phyloP scores from a whole-genome alignment of 148 eudicot species.

The Persicaria tinctoria region DNA sequence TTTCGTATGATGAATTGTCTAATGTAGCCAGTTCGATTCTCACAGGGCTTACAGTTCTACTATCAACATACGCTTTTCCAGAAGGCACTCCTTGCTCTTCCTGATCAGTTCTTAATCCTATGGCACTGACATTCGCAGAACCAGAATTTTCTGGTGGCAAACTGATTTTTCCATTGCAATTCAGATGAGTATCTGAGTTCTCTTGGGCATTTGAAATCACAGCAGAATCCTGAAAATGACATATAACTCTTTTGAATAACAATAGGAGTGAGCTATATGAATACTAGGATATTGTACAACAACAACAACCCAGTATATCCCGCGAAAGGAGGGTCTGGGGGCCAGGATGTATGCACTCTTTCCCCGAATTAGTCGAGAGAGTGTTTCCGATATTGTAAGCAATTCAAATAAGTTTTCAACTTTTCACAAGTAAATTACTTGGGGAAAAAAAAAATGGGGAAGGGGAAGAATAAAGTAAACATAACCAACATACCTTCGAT shows the following conservation, averaged over 20 bases:
- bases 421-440: neutral
- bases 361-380: too few species aligned
- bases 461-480: neutral
- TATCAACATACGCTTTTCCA: constrained; percentile 19
- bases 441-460: neutral
- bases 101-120: constrained; percentile 13
- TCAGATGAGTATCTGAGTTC: constrained; percentile 4
- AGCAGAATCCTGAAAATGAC: constrained; percentile 26
- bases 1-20: neutral
- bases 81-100: constrained; percentile 17
- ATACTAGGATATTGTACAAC: neutral
- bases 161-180: constrained; percentile 17
- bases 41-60: constrained; percentile 9
- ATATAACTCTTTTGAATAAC: neutral
- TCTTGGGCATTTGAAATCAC: constrained; percentile 19
- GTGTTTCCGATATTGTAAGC: neutral
- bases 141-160: constrained; percentile 15
- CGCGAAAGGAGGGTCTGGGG: too few species aligned
- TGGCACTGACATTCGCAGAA: constrained; percentile 11
- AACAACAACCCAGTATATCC: too few species aligned
- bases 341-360: too few species aligned
- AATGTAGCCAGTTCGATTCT: neutral
- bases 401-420: neutral
- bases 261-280: neutral
- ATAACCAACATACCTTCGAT: constrained; percentile 30